These are phyloP conservation scores for Trichoderma cornu-damae DNA, from an alignment of 2,329 filamentous ascomycete species.

Conservation along the genomic window DNA sequence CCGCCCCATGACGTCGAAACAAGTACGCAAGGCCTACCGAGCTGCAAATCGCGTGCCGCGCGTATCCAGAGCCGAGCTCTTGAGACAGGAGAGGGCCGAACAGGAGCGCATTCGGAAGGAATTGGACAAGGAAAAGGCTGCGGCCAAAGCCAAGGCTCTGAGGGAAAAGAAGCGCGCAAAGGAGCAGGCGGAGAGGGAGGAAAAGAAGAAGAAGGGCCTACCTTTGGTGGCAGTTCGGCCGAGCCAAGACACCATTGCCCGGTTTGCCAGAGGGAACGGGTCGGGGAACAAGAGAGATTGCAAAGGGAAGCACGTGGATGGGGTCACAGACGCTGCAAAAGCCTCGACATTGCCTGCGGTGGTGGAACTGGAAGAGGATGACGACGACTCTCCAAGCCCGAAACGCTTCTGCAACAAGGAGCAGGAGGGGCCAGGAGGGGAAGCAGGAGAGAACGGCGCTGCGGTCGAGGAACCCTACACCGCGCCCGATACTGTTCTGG, in stretches of 20 bases:
- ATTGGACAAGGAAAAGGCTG: conserved; percentile 45
- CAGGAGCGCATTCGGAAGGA: conserved; percentile 52
- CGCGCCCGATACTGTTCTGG: neutral
- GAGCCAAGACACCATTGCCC: conserved; percentile 53
- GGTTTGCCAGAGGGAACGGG: conserved; percentile 43
- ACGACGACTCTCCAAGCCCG: neutral
- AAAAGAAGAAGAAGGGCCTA: conserved; percentile 47
- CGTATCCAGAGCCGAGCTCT: conserved; percentile 39
- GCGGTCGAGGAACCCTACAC: neutral
- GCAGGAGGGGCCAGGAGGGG: neutral
- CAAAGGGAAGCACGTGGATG: conserved; percentile 19
- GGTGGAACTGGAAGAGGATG: conserved; percentile 23
- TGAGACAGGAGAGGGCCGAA: conserved; percentile 41
- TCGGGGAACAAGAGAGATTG: conserved; percentile 30
- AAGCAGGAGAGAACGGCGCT: neutral
- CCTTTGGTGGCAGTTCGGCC: conserved; percentile 51
- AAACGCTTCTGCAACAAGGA: conserved; percentile 2
- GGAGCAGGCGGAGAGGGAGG: conserved; percentile 45
- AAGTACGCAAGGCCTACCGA: conserved; percentile 38
- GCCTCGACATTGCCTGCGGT: neutral
- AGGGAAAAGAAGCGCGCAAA: conserved; percentile 54
- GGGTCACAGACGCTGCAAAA: neutral
- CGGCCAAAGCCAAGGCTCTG: conserved; percentile 44
- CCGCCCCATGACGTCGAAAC: conserved; percentile 41
- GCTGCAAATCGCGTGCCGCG: conserved; percentile 31